phyloP scores from a whole-genome alignment of 768 basidiomycete species.

The Lactarius hatsudake region DNA sequence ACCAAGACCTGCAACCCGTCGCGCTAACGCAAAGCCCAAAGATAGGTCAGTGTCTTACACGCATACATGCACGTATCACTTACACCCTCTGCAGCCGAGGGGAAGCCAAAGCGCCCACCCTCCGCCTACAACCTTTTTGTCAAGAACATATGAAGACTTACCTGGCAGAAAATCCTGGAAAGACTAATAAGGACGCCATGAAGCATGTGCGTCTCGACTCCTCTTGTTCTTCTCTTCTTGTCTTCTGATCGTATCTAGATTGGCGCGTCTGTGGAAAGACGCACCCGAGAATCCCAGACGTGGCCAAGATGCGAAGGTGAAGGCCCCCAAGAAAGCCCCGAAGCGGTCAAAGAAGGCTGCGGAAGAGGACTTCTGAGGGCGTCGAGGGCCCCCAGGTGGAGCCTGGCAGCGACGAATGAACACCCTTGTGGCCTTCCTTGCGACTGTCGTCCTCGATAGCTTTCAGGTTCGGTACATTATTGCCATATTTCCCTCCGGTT shows the following conservation, averaged over 20 bases:
- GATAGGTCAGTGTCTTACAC: constrained; percentile 29
- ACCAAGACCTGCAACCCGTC: constrained; percentile 58
- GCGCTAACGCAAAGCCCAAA: constrained; percentile 44
- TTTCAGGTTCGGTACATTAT: constrained; percentile 6
- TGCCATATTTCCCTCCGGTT: not conserved
- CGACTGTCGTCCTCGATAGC: not conserved
- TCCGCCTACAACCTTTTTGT: constrained; percentile 59
- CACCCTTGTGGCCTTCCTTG: constrained; percentile 8
- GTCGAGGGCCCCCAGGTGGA: constrained; percentile 21
- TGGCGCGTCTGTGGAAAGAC: constrained; percentile 52
- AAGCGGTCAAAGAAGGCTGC: constrained; percentile 21
- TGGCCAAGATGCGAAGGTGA: constrained; percentile 49
- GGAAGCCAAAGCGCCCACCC: constrained; percentile 55
- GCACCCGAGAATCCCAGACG: constrained; percentile 65
- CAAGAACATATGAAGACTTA: constrained; percentile 54
- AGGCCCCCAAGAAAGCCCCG: constrained; percentile 41
- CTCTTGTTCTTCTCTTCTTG: not conserved
- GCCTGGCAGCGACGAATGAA: constrained; percentile 25
- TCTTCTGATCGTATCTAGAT: constrained; percentile 40
- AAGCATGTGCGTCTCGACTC: constrained; percentile 33
- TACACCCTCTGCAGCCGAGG: constrained; percentile 3
- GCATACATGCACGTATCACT: constrained; percentile 13
- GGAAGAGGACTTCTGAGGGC: not conserved
- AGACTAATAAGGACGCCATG: constrained; percentile 55
- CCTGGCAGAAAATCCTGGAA: constrained; percentile 51